Evolutionary conservation across 1,284 basidiomycete species (phyloP).

Genomic region (Cryptococcus sp.): DNA sequence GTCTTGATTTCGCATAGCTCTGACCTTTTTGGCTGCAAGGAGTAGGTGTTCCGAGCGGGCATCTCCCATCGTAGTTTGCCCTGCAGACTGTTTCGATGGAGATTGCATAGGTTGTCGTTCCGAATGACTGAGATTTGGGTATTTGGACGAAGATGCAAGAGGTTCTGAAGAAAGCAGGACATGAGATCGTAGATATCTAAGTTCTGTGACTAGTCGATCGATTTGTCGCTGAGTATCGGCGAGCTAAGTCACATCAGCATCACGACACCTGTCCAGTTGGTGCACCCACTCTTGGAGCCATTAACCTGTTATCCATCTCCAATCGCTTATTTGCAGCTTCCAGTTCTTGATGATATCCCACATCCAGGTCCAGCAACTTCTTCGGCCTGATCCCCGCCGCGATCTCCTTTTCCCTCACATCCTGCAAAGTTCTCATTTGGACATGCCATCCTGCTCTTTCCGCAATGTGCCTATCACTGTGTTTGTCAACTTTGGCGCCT

Average conservation of each 20-base stretch:
- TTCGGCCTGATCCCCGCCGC: conserved; percentile 27
- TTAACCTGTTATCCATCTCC: conserved; percentile 46
- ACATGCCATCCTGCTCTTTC: conserved; percentile 38
- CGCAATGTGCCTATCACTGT: conserved; percentile 30
- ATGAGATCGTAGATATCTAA: conserved; percentile 40
- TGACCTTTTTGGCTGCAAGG: conserved; percentile 41
- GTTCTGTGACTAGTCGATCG: conserved; percentile 43
- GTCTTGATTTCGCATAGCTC: conserved; percentile 28
- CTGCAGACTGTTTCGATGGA: neutral
- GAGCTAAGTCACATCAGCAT: conserved; percentile 25
- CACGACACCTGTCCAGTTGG: neutral
- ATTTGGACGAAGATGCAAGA: neutral
- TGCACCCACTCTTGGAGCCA: conserved; percentile 41
- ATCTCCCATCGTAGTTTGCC: conserved; percentile 37
- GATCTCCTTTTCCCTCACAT: conserved; percentile 27
- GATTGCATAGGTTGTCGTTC: neutral
- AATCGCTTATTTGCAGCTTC: conserved; percentile 44
- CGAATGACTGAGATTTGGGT: neutral
- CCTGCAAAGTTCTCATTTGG: conserved; percentile 31
- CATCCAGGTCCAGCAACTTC: conserved; percentile 37
- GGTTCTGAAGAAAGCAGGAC: conserved; percentile 23
- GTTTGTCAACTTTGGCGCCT: neutral
- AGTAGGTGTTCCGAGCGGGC: conserved; percentile 44
- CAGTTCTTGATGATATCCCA: conserved; percentile 45
- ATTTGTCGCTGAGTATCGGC: conserved; percentile 44